Evolutionary conservation across 768 basidiomycete genomes (phyloP).

Genomic region (Cyclocybe aegerita): DNA sequence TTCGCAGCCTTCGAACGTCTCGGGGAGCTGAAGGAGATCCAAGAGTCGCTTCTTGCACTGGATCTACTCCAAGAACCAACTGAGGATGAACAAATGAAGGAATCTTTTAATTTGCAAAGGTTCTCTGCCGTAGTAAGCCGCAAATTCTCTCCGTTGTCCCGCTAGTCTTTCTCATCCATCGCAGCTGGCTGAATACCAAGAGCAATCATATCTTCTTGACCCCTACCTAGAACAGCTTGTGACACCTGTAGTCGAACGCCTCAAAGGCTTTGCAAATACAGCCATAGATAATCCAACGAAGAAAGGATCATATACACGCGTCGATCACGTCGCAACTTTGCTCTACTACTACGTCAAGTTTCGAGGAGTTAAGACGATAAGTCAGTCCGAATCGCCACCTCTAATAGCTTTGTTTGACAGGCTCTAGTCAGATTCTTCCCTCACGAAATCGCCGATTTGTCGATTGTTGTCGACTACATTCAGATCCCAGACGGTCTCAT

Average conservation of each 20-base stretch:
- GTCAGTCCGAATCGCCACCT: constrained; percentile 43
- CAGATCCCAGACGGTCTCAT: constrained; percentile 42
- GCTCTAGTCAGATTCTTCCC: constrained; percentile 87
- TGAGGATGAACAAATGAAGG: constrained; percentile 41
- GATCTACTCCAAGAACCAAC: constrained; percentile 45
- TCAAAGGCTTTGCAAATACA: constrained; percentile 55
- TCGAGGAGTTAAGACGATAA: constrained; percentile 87
- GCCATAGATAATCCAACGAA: constrained; percentile 30
- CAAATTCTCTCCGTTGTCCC: background rate
- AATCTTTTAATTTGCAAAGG: constrained; percentile 39
- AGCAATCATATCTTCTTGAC: constrained; percentile 90
- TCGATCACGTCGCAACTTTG: constrained; percentile 55
- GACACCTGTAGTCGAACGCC: constrained; percentile 62
- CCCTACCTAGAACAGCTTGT: constrained; percentile 83
- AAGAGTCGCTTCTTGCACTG: constrained; percentile 47
- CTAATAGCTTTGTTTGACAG: constrained; percentile 6
- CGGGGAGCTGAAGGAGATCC: constrained; percentile 55
- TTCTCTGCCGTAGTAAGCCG: constrained; percentile 51
- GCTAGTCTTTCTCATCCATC: background rate
- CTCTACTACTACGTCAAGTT: constrained; percentile 85
- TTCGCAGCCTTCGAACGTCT: constrained; percentile 62
- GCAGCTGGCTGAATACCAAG: constrained; percentile 88
- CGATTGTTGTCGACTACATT: constrained; percentile 70
- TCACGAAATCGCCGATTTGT: constrained; percentile 83
- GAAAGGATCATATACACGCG: constrained; percentile 33